phyloP scores from a whole-genome alignment of 176 grass and related monocot genomes.

The Eleusine indica region DNA sequence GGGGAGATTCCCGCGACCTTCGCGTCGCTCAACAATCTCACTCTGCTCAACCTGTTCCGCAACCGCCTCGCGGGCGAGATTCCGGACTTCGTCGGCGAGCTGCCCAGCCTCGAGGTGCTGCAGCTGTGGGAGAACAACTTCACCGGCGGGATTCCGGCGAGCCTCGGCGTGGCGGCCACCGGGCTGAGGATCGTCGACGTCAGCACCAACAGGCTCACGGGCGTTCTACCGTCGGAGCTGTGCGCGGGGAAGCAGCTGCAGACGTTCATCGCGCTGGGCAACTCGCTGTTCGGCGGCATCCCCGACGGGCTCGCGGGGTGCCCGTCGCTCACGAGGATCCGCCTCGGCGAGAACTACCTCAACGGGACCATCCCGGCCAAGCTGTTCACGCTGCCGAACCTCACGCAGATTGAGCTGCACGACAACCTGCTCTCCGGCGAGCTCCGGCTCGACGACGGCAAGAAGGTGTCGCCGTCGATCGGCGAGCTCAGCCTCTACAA shows the following conservation, averaged over 20 bases:
- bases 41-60: constrained; percentile 83
- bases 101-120: constrained; percentile 86
- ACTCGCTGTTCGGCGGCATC: constrained; percentile 78
- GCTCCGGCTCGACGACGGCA: constrained; percentile 47
- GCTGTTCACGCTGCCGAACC: constrained; percentile 70
- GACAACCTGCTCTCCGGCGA: constrained; percentile 76
- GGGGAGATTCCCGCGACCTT: constrained; percentile 79
- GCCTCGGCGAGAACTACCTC: constrained; percentile 83
- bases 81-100: constrained; percentile 67
- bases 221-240: constrained; percentile 60
- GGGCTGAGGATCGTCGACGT: constrained; percentile 69
- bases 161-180: constrained; percentile 61
- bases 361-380: constrained; percentile 72
- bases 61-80: constrained; percentile 77
- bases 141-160: constrained; percentile 65
- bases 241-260: constrained; percentile 66
- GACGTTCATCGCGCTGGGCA: constrained; percentile 82
- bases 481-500: constrained; percentile 73
- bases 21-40: constrained; percentile 63
- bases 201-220: constrained; percentile 80
- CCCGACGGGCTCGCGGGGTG: constrained; percentile 61
- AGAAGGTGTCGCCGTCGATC: constrained; percentile 57
- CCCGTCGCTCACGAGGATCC: constrained; percentile 61
- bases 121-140: constrained; percentile 99
- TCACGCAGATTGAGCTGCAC: constrained; percentile 89